These are phyloP conservation scores for Crassisporium funariophilum DNA, from an alignment of 768 basidiomycete genomes.

Conservation along the genomic window DNA sequence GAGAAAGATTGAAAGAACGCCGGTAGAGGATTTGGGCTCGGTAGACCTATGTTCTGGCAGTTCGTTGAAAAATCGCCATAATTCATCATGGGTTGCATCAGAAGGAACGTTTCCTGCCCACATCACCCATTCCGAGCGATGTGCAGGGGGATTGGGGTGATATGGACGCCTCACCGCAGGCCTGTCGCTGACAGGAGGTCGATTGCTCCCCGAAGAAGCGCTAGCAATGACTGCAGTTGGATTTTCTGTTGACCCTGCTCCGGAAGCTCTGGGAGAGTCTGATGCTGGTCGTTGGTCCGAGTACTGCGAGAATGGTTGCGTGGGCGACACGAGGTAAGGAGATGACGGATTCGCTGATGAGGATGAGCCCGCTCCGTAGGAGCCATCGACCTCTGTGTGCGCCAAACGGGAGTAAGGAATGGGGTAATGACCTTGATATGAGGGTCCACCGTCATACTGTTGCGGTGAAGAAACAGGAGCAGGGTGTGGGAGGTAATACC, in stretches of 20 bases:
- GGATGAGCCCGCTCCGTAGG: conserved; percentile 19
- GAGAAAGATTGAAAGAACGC: conserved; percentile 85
- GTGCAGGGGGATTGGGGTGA: conserved; percentile 70
- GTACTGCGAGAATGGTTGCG: neutral
- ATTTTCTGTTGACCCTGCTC: conserved; percentile 1
- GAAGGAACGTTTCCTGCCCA: conserved; percentile 93
- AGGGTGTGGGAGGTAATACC: conserved; percentile 52
- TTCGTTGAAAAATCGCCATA: conserved; percentile 80
- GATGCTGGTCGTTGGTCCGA: conserved; percentile 5
- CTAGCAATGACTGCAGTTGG: conserved; percentile 7
- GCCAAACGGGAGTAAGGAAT: conserved; percentile 29
- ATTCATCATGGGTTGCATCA: conserved; percentile 81
- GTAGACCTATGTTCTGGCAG: conserved; percentile 13
- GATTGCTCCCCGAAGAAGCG: conserved; percentile 13
- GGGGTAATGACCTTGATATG: conserved; percentile 35
- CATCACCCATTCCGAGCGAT: conserved; percentile 92
- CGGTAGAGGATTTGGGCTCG: conserved; percentile 33
- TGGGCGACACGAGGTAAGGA: conserved; percentile 12
- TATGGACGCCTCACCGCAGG: conserved; percentile 52
- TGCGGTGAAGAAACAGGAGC: conserved; percentile 19
- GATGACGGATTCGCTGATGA: conserved; percentile 19
- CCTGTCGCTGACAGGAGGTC: conserved; percentile 23
- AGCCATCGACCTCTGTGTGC: conserved; percentile 25
- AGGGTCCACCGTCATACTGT: conserved; percentile 28
- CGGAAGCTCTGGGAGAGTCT: conserved; percentile 10